A percentile compares a stretch with the other conserved stretches of the same genome.
These are phyloP conservation scores for Trichoderma pleuroti DNA, from an alignment of 2,329 filamentous ascomycete genomes.

Conservation along the genomic window DNA sequence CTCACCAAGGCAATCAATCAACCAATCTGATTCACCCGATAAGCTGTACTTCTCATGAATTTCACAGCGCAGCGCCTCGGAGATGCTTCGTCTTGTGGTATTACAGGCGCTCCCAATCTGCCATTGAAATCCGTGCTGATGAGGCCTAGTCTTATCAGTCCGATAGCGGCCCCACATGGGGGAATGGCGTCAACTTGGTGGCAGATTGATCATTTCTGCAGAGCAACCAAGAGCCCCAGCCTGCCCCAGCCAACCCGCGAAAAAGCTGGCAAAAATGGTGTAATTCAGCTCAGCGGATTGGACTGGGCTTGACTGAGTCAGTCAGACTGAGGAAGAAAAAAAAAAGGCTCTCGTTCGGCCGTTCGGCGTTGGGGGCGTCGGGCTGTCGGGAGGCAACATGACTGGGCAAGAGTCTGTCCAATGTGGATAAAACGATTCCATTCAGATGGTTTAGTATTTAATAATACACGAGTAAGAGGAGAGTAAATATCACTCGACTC, in stretches of 20 bases:
- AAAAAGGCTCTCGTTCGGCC: conserved; percentile 32
- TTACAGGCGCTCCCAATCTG: neutral
- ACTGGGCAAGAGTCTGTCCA: neutral
- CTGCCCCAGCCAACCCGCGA: neutral
- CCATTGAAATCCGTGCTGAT: neutral
- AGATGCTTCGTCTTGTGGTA: neutral
- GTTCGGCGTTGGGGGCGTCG: conserved; percentile 55
- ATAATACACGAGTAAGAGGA: neutral
- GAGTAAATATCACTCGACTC: neutral
- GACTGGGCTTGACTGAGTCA: neutral
- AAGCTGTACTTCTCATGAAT: neutral
- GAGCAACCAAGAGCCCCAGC: neutral
- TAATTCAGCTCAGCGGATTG: neutral
- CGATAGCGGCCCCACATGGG: conserved; percentile 12
- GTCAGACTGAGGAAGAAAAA: neutral
- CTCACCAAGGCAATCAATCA: neutral
- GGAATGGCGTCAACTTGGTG: conserved; percentile 18
- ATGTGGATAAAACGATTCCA: neutral
- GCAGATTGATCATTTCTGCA: conserved; percentile 15
- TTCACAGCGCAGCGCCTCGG: neutral
- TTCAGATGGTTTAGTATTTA: neutral
- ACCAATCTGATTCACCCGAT: neutral
- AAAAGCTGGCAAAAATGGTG: neutral
- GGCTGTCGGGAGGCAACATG: conserved; percentile 18
- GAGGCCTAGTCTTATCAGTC: neutral